These are phyloP conservation scores for Tuber indicum DNA, from an alignment of 495 filamentous ascomycete genomes.

Conservation along the genomic window DNA sequence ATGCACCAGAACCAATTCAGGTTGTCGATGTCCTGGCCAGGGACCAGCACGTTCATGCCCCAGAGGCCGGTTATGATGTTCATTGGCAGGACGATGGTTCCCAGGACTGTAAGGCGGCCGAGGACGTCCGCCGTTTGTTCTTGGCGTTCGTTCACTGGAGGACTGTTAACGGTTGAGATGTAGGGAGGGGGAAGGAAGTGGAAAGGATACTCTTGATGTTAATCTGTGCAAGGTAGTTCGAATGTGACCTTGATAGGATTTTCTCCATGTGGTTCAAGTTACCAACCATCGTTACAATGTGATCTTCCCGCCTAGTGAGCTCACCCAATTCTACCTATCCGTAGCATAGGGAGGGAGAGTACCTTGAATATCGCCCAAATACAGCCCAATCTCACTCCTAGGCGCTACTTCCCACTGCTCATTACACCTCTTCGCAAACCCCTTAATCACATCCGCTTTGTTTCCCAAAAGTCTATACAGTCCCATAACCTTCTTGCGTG, in stretches of 20 bases:
- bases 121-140: slow-evolving; percentile 87
- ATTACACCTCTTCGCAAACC: slow-evolving; percentile 97
- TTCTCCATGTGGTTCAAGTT: slow-evolving; percentile 95
- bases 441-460: slow-evolving; percentile 93
- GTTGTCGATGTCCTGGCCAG: slow-evolving; percentile 53
- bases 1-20: slow-evolving; percentile 63
- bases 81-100: slow-evolving; percentile 90
- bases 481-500: slow-evolving; percentile 89
- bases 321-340: neutral
- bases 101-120: slow-evolving; percentile 90
- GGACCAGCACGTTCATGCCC: slow-evolving; percentile 91
- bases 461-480: slow-evolving; percentile 88
- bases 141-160: slow-evolving; percentile 52
- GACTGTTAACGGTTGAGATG: slow-evolving; percentile 68
- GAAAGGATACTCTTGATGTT: slow-evolving; percentile 62
- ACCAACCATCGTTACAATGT: slow-evolving; percentile 98
- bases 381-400: slow-evolving; percentile 89
- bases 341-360: neutral
- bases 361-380: slow-evolving; percentile 84
- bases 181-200: slow-evolving; percentile 44
- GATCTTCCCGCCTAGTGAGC: slow-evolving; percentile 51
- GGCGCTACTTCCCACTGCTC: slow-evolving; percentile 91
- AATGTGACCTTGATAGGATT: slow-evolving; percentile 90
- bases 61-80: slow-evolving; percentile 94
- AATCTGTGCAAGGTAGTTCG: slow-evolving; percentile 92